These are phyloP conservation scores for Amphichorda felina DNA, from an alignment of 2,329 filamentous ascomycete genomes.

Conservation along the genomic window DNA sequence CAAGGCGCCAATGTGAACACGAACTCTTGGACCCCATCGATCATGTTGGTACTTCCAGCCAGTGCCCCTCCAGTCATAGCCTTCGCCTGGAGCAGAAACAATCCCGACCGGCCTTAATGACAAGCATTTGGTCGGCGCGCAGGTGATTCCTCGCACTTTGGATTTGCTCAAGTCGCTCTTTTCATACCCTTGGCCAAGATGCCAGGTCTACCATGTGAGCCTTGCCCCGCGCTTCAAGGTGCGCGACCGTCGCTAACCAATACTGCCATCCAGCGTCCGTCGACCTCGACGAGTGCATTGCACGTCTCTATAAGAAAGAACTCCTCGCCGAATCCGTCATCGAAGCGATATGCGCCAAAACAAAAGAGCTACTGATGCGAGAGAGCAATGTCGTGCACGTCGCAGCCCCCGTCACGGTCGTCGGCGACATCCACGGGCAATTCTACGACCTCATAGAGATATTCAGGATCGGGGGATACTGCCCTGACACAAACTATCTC, in stretches of 20 bases:
- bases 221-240: not conserved
- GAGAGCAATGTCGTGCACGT: conserved; percentile 99
- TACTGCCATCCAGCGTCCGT: conserved; percentile 57
- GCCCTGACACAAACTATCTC: conserved; percentile 95
- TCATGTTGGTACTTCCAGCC: conserved; percentile 27
- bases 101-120: conserved; percentile 15
- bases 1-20: not conserved
- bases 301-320: conserved; percentile 92
- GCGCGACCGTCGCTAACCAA: not conserved
- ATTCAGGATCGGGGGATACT: conserved; percentile 95
- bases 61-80: conserved; percentile 20
- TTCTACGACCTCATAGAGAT: conserved; percentile 99
- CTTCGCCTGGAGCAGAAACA: conserved; percentile 21
- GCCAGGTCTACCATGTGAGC: conserved; percentile 44
- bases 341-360: conserved; percentile 98
- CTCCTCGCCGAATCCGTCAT: conserved; percentile 94
- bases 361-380: conserved; percentile 97
- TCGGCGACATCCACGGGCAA: conserved; percentile 96
- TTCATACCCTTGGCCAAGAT: conserved; percentile 22
- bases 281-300: conserved; percentile 97
- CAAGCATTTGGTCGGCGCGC: conserved; percentile 1
- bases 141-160: not conserved
- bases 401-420: conserved; percentile 86
- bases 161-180: not conserved
- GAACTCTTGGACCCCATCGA: conserved; percentile 12